These are phyloP conservation scores for Torulaspora indica DNA, from an alignment of 805 yeast genomes.

Conservation along the genomic window DNA sequence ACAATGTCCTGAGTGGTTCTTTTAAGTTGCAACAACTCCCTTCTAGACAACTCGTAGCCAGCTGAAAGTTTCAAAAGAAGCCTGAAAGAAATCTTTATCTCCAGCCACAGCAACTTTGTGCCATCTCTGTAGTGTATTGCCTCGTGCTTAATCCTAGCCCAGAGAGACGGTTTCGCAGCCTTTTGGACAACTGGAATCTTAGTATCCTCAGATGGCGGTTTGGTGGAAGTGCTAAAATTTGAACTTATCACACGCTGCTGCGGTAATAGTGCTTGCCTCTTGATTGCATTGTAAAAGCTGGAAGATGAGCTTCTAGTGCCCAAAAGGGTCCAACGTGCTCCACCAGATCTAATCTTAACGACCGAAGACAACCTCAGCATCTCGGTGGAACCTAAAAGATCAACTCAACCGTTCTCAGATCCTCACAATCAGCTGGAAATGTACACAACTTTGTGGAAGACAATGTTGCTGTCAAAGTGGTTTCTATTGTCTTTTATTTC, in stretches of 20 bases:
- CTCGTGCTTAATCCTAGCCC: conserved; percentile 85
- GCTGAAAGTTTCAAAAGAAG: conserved; percentile 75
- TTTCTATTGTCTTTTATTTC: not conserved
- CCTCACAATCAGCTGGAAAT: not conserved
- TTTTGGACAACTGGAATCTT: not conserved
- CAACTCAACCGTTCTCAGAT: not conserved
- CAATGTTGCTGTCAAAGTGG: not conserved
- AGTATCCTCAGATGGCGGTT: not conserved
- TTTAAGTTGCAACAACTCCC: conserved; percentile 82
- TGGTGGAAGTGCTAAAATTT: conserved; percentile 1
- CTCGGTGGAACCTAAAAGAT: not conserved
- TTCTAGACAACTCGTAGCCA: conserved; percentile 86
- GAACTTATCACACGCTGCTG: not conserved
- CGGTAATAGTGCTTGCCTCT: not conserved
- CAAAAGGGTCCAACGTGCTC: not conserved
- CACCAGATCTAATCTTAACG: not conserved
- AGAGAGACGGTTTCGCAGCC: conserved; percentile 40
- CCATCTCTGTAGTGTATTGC: conserved; percentile 94
- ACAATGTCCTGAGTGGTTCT: conserved; percentile 83
- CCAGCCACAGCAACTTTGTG: conserved; percentile 87
- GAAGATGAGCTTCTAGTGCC: not conserved
- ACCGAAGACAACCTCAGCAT: not conserved
- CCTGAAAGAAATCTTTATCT: conserved; percentile 77
- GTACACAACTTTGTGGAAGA: not conserved
- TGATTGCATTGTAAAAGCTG: not conserved